These are phyloP conservation scores for Phanerochaete carnosa DNA, from an alignment of 768 basidiomycete species.

Conservation along the genomic window DNA sequence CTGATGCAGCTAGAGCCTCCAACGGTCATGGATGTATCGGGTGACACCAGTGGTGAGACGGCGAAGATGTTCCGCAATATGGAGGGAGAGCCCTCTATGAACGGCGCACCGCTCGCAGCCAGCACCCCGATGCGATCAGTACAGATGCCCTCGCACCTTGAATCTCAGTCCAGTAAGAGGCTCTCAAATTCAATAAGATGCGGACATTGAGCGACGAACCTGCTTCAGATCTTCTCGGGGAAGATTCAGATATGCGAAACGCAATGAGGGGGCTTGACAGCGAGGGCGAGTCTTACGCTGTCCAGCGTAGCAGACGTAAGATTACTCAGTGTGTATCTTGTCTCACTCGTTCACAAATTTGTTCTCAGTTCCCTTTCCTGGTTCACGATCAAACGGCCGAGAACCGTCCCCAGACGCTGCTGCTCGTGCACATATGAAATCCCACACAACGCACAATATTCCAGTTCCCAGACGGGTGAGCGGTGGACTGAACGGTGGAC, in stretches of 20 bases:
- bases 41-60: conserved; percentile 35
- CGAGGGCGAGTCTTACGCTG: conserved; percentile 33
- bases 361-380: conserved; percentile 1
- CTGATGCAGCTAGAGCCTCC: not conserved
- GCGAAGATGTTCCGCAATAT: conserved; percentile 36
- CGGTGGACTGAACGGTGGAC: conserved; percentile 19
- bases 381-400: not conserved
- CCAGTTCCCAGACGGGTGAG: conserved; percentile 17
- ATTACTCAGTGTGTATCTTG: not conserved
- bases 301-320: not conserved
- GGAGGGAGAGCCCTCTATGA: conserved; percentile 30
- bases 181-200: not conserved
- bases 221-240: conserved; percentile 57
- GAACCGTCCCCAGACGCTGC: not conserved
- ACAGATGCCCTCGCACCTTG: conserved; percentile 49
- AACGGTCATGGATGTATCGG: conserved; percentile 6
- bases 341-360: not conserved
- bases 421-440: conserved; percentile 19
- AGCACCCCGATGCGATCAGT: conserved; percentile 52
- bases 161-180: conserved; percentile 54
- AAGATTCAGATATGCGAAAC: conserved; percentile 71
- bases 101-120: conserved; percentile 45
- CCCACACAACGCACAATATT: conserved; percentile 20
- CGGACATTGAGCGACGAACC: not conserved
- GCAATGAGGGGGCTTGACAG: conserved; percentile 55